Percentiles rank a stretch among this genome's conserved stretches.
Conservation (phyloP, 371 early-diverging fungal species). For the Mortierella sp. region DNA sequence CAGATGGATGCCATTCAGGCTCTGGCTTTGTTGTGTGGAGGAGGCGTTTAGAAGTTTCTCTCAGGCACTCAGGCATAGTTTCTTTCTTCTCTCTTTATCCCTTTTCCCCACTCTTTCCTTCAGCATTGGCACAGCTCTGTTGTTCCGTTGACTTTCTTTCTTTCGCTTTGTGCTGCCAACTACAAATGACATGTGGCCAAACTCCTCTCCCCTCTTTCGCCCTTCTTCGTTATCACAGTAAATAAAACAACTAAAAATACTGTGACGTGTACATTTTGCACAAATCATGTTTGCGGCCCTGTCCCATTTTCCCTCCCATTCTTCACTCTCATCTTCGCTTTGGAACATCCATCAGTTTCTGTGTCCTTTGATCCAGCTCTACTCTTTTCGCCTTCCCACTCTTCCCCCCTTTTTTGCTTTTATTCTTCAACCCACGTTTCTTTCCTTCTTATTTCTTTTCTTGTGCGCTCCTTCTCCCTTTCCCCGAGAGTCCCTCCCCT, state of each 20-base stretch:
- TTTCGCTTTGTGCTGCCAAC: no score
- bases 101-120: not conserved
- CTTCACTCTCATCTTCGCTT: not conserved
- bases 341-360: not conserved
- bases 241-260: not conserved
- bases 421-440: not conserved
- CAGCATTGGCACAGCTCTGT: not conserved
- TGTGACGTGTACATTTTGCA: not conserved
- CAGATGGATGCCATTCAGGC: conserved; percentile 59
- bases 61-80: not conserved
- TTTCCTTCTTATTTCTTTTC: not conserved
- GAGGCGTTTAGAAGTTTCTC: conserved; percentile 33
- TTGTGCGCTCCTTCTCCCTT: not conserved
- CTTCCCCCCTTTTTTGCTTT: not conserved
- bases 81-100: not conserved
- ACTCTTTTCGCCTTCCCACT: not conserved
- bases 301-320: not conserved
- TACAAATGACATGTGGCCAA: not conserved
- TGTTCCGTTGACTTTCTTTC: not conserved
- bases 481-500: not conserved
- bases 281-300: not conserved
- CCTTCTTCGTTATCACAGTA: not conserved
- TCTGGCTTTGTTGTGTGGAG: conserved; percentile 49
- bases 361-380: not conserved
- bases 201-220: conserved; percentile 2